A percentile compares a stretch with the other conserved stretches of the same genome.
phyloP scores from a whole-genome alignment of 2,329 filamentous ascomycete genomes.

The Sordariomycetes sp. region DNA sequence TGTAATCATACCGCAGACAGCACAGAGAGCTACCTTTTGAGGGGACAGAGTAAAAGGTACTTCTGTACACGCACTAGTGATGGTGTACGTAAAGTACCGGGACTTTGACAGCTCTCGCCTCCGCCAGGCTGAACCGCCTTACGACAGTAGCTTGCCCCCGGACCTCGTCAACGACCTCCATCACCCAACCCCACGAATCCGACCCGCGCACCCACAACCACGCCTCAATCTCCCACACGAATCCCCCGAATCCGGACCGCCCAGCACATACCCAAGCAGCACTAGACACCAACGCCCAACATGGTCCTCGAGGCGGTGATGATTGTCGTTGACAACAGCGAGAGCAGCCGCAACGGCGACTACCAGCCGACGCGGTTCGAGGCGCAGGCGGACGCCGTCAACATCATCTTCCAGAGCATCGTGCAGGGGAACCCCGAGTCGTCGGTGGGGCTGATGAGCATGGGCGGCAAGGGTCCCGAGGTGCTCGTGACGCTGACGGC shows the following conservation, averaged over 20 bases:
- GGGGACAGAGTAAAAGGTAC: background rate
- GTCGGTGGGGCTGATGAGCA: slow-evolving; percentile 95
- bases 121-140: slow-evolving; percentile 31
- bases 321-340: slow-evolving; percentile 99
- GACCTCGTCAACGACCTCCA: background rate
- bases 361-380: slow-evolving; percentile 86
- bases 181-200: slow-evolving; percentile 9
- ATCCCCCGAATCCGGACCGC: background rate
- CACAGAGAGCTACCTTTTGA: background rate
- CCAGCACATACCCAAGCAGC: background rate
- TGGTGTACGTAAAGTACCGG: slow-evolving; percentile 1
- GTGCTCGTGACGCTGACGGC: slow-evolving; percentile 93
- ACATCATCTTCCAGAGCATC: slow-evolving; percentile 90
- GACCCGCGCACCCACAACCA: slow-evolving; percentile 8
- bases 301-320: slow-evolving; percentile 99
- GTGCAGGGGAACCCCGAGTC: slow-evolving; percentile 93
- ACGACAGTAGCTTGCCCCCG: slow-evolving; percentile 18
- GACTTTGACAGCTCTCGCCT: slow-evolving; percentile 5
- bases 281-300: slow-evolving; percentile 28
- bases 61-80: background rate
- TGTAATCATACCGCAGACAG: background rate
- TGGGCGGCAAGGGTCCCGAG: slow-evolving; percentile 95
- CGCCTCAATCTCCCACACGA: slow-evolving; percentile 4
- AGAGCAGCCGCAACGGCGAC: slow-evolving; percentile 95
- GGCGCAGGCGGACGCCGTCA: slow-evolving; percentile 89